Conservation (phyloP, 108 stramenopile genomes). For the Nitzschia sp. region DNA sequence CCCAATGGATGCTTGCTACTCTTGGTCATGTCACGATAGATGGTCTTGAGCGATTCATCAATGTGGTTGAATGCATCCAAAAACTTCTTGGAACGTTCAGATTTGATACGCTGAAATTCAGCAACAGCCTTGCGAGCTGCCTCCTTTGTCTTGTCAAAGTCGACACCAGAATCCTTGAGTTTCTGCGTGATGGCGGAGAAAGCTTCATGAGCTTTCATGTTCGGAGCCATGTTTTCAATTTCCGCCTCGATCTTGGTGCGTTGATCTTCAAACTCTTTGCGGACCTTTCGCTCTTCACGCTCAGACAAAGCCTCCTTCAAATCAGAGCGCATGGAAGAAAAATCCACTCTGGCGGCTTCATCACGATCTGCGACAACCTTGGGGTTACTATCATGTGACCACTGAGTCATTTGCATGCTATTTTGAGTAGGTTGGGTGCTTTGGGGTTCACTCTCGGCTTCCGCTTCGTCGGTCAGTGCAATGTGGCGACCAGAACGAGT, state of each 20-base stretch:
- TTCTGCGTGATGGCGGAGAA: conserved; percentile 73
- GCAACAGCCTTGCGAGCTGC: conserved; percentile 70
- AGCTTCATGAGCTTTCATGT: conserved; percentile 94
- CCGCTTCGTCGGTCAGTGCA: conserved; percentile 52
- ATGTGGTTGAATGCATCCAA: conserved; percentile 86
- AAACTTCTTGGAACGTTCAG: conserved; percentile 77
- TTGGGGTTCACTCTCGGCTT: conserved; percentile 27
- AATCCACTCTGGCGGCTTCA: conserved; percentile 76
- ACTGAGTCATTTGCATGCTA: conserved; percentile 47
- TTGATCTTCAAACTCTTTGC: conserved; percentile 75
- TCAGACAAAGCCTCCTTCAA: conserved; percentile 61
- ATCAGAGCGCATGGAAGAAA: conserved; percentile 60
- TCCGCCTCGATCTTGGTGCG: conserved; percentile 68
- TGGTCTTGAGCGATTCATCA: conserved; percentile 83
- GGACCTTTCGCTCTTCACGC: conserved; percentile 71
- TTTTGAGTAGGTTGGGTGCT: conserved; percentile 5
- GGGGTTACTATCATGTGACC: conserved; percentile 73
- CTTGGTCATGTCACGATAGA: conserved; percentile 95
- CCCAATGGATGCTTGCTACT: conserved; percentile 89
- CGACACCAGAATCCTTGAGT: conserved; percentile 74
- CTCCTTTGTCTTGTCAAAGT: conserved; percentile 75
- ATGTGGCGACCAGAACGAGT: conserved; percentile 38
- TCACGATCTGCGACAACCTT: conserved; percentile 76
- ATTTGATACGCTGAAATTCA: conserved; percentile 75
- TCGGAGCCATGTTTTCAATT: conserved; percentile 91